Evolutionary conservation across 371 early-diverging fungal genomes (phyloP).

Genomic region (Syncephalastrum contaminatum): DNA sequence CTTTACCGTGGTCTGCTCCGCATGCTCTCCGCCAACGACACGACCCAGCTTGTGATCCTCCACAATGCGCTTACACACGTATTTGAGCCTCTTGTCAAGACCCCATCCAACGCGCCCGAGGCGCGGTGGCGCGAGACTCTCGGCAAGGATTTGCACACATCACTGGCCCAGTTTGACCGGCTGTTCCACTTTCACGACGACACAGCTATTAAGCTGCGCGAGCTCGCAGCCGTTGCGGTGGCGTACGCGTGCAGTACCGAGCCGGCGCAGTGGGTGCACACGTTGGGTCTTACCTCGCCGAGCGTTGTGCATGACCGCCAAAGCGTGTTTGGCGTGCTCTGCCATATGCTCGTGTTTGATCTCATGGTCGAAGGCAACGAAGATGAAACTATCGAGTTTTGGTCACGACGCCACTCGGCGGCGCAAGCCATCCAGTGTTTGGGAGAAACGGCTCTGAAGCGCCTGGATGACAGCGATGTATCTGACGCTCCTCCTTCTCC

Average conservation of each 20-base stretch:
- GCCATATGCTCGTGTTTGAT: conserved; percentile 38
- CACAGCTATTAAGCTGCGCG: conserved; percentile 27
- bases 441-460: conserved; percentile 1
- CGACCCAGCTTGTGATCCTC: conserved; percentile 16
- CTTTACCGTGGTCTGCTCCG: no score
- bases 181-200: conserved; percentile 26
- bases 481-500: not conserved
- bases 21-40: conserved; percentile 14
- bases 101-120: not conserved
- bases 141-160: not conserved
- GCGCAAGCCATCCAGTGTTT: conserved; percentile 34
- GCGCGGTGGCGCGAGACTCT: not conserved
- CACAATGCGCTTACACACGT: conserved; percentile 18
- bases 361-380: conserved; percentile 14
- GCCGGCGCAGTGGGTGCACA: conserved; percentile 10
- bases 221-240: conserved; percentile 30
- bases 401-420: conserved; percentile 21
- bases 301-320: no score
- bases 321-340: conserved; percentile 22
- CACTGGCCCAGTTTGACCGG: conserved; percentile 12
- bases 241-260: conserved; percentile 17
- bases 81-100: conserved; percentile 15
- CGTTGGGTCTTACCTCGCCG: conserved; percentile 12
- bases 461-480: not conserved
- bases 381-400: conserved; percentile 8